phyloP scores from a whole-genome alignment of 2,329 filamentous ascomycete genomes.

The Hypoxylon sp. region DNA sequence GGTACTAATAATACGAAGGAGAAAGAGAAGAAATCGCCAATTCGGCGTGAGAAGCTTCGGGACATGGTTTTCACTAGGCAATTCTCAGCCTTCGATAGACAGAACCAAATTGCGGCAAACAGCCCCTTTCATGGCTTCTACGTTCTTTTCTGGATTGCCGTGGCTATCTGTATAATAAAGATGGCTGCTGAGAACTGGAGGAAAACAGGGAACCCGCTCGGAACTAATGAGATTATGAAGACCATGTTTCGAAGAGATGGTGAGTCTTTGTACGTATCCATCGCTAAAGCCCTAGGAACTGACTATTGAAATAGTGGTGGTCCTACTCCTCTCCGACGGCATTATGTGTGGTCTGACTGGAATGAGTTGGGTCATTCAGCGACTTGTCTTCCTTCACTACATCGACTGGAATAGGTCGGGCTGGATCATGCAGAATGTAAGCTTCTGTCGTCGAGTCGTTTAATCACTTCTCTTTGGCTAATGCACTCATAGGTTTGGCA shows the following conservation, averaged over 20 bases:
- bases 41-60: constrained; percentile 49
- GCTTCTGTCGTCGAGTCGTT: constrained; percentile 29
- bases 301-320: too few relatives aligned
- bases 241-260: constrained; percentile 68
- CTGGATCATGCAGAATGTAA: constrained; percentile 76
- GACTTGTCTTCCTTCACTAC: constrained; percentile 63
- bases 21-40: constrained; percentile 32
- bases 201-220: constrained; percentile 72
- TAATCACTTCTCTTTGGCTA: background rate
- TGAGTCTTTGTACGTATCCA: too few relatives aligned
- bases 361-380: constrained; percentile 72
- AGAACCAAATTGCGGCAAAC: constrained; percentile 69
- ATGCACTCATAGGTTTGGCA: constrained; percentile 68
- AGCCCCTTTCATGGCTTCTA: constrained; percentile 83
- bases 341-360: constrained; percentile 72
- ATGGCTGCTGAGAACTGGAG: constrained; percentile 74
- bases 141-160: constrained; percentile 78
- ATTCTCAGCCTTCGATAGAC: constrained; percentile 78
- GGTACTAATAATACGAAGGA: constrained; percentile 29
- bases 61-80: constrained; percentile 76
- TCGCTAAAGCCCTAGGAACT: too few relatives aligned
- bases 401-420: constrained; percentile 73
- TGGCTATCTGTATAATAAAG: constrained; percentile 71
- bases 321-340: constrained; percentile 70
- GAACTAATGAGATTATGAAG: constrained; percentile 75